Conservation (phyloP, 169 alveolate species). For the Cryptosporidium ubiquitum region DNA sequence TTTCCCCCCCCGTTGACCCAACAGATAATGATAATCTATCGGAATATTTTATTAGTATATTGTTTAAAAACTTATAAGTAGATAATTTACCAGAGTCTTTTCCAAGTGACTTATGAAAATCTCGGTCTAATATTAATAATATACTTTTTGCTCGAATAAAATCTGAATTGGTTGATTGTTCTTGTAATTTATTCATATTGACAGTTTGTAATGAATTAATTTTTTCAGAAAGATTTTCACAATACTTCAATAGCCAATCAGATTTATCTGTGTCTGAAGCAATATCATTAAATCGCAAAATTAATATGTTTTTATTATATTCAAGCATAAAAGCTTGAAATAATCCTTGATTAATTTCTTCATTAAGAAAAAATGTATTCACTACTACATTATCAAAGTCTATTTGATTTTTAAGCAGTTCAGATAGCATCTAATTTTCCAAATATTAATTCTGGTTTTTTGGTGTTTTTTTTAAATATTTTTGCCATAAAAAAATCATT, state of each 20-base stretch:
- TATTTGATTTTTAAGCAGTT: conserved; percentile 1
- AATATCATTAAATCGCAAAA: conserved; percentile 32
- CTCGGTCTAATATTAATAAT: conserved; percentile 30
- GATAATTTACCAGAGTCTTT: neutral
- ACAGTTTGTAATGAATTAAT: neutral
- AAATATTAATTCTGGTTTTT: neutral
- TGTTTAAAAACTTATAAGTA: conserved; percentile 16
- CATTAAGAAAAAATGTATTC: conserved; percentile 7
- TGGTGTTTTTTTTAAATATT: neutral
- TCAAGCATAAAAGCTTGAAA: conserved; percentile 19
- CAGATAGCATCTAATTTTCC: conserved; percentile 5
- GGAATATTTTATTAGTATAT: conserved; percentile 30
- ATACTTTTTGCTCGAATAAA: neutral
- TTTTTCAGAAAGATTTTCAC: conserved; percentile 16
- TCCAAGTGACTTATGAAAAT: conserved; percentile 32
- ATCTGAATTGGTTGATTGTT: neutral
- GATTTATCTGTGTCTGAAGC: neutral
- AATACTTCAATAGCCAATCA: conserved; percentile 61
- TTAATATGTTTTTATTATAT: conserved; percentile 21
- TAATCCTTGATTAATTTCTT: neutral
- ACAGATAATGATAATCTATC: conserved; percentile 22
- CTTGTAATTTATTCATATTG: neutral
- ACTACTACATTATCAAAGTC: neutral
- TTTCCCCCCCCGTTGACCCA: neutral
- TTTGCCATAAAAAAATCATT: neutral